These are phyloP conservation scores for Scheffersomyces parashehatae DNA, from an alignment of 1,139 yeast species.

Conservation along the genomic window DNA sequence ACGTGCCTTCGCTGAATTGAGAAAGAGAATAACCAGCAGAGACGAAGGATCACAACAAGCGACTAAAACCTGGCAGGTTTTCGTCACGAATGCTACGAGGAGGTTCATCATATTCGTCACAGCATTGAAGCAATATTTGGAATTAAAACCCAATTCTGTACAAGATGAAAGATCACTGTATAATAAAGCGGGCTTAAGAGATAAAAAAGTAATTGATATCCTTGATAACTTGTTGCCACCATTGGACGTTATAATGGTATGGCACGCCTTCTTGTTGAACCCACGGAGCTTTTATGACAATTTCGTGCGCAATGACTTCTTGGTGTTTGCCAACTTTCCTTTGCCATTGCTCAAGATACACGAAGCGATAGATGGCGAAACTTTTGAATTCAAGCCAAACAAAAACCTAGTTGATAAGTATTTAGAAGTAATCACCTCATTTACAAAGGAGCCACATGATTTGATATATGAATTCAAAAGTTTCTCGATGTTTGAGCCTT, in stretches of 20 bases:
- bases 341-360: conserved; percentile 26
- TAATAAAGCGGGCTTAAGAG: conserved; percentile 2
- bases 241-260: conserved; percentile 39
- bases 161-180: conserved; percentile 5
- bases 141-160: not conserved
- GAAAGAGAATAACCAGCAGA: conserved; percentile 10
- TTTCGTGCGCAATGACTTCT: conserved; percentile 23
- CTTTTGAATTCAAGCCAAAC: conserved; percentile 20
- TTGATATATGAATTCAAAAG: conserved; percentile 1
- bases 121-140: conserved; percentile 11
- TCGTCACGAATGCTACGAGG: conserved; percentile 28
- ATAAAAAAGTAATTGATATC: conserved; percentile 1
- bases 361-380: conserved; percentile 20
- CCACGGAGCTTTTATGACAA: conserved; percentile 31
- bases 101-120: conserved; percentile 30
- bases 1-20: conserved; percentile 26
- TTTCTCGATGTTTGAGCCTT: conserved; percentile 6
- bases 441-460: conserved; percentile 2
- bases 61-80: conserved; percentile 30
- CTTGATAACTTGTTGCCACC: conserved; percentile 26
- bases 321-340: conserved; percentile 22
- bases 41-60: conserved; percentile 1
- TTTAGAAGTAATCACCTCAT: conserved; percentile 4
- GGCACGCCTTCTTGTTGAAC: conserved; percentile 37
- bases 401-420: conserved; percentile 5